These are phyloP conservation scores for Guyanaporus albipodus DNA, from an alignment of 768 basidiomycete genomes.

Conservation along the genomic window DNA sequence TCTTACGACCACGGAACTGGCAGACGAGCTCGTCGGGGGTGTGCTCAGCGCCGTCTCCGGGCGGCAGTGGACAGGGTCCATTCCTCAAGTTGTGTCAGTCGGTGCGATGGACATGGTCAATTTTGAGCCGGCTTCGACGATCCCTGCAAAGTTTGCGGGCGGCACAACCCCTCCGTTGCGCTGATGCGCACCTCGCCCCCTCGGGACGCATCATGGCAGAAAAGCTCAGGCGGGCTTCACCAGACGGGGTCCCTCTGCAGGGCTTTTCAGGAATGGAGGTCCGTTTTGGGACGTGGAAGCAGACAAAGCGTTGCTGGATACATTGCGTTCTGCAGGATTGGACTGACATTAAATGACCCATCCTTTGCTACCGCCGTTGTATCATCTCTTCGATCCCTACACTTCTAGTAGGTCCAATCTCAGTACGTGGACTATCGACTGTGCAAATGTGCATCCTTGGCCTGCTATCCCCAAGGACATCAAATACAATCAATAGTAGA, in stretches of 20 bases:
- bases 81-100: slow-evolving; percentile 30
- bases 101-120: slow-evolving; percentile 35
- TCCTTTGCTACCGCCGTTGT: slow-evolving; percentile 17
- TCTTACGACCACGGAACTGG: slow-evolving; percentile 33
- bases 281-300: slow-evolving; percentile 27
- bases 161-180: slow-evolving; percentile 28
- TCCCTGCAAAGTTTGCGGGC: slow-evolving; percentile 17
- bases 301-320: slow-evolving; percentile 17
- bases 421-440: neutral
- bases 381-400: slow-evolving; percentile 15
- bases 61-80: slow-evolving; percentile 16
- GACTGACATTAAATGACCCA: slow-evolving; percentile 25
- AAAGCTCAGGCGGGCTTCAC: slow-evolving; percentile 17
- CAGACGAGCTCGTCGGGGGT: slow-evolving; percentile 30
- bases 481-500: slow-evolving; percentile 12
- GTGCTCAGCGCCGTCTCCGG: slow-evolving; percentile 26
- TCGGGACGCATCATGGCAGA: slow-evolving; percentile 20
- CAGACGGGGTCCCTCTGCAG: slow-evolving; percentile 19
- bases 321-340: slow-evolving; percentile 13
- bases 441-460: neutral
- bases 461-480: neutral
- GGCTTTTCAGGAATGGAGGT: slow-evolving; percentile 25
- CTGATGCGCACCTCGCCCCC: slow-evolving; percentile 28
- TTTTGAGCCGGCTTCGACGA: slow-evolving; percentile 28
- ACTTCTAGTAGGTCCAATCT: neutral